Evolutionary conservation across 768 basidiomycete genomes (phyloP), one percentile per base, ranked within the genome.

Genomic region (Pulveroboletus frians): DNA sequence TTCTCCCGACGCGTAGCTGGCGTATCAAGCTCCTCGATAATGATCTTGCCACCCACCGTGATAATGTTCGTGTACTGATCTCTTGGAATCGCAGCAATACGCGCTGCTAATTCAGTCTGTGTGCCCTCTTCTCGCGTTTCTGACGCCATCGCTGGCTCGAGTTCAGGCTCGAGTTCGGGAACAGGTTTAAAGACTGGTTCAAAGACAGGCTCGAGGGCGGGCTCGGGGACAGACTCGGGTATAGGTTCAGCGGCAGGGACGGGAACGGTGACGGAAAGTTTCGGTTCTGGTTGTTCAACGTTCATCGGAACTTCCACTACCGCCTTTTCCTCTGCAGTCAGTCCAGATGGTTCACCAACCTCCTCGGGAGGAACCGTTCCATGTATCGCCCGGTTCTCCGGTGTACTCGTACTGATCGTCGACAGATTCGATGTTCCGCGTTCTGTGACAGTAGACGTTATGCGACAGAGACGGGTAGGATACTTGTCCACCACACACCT

Each of bases 1-100:
- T 83, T 85, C 64, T 79, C 74, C 43, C 77, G 73, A 4, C 86
- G 78, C 35, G 78, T 83, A 4, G 76, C 76, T 31, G 86, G 86
- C 5, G 87, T 83, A 58, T 88, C 87, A 20, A 88, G 71, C 51
- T 80, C 79, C 59, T 89, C 85, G 48, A 88, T 77, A 47, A 86
- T 76, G 40, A 83, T 73, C 49, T 68, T 73, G n/a, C 77, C 76
- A 38, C 70, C 69, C n/a, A 75, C 68, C 8, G 62, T 51, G 37
- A 63, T 54, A 5, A 68, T 56, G 20, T 63, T 67, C 15, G 63
- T 63, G 20, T 67, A 58, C n/a, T 45, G 65, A 39, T 68, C 64
- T 52, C 56, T 59, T 14, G 61, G 55, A 27, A 57, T 65, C 36
- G 52, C 56, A 49, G 53, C 61, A 35, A 62, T 57, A 30, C 65